Evolutionary conservation across 257 asterid genomes (phyloP), one percentile per base, ranked within the genome.

Genomic region (Nicotiana obtusifolia): DNA sequence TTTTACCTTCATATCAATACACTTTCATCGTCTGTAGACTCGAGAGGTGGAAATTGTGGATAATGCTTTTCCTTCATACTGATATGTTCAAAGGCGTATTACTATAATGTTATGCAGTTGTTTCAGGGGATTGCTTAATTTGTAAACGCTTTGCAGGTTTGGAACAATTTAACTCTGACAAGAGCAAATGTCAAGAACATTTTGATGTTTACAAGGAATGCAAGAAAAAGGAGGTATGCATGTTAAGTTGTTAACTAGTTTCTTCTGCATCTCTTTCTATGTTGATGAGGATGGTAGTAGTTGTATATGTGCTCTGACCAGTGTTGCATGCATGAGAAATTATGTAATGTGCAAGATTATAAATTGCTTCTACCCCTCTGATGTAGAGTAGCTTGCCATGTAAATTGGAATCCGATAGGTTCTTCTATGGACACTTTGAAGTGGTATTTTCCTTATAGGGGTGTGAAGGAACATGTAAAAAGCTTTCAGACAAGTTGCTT

Each of bases 131-230:
- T 15, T 73, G 62, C 33, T 49, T 49, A 15, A 47, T 47, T 65
- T 49, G n/a, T 80, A 35, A 44, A 64, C 0, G n/a, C 37, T 49
- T 83, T 87, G 83, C 91, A 95, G 99, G 99, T 82, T 87, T 95
- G 81, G 99, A 95, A 85, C 85, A 82, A 78, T 85, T 76, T 86
- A 80, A 64, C 85, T 76, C 84, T 6, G 97, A 94, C 49, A 95
- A 93, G 91, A 94, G 97, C 84, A 95, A 95, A 90, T 95, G 99
- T 83, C 97, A 95, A 85, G 90, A 88, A 65, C 95, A 95, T 84
- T 95, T 95, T 82, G 99, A 95, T 84, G 69, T 88, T 61, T 95
- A 95, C 93, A 94, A 94, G 93, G 97, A 94, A 89, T 95, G 99
- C 93, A 92, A 83, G 92, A 95, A 89, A 84, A 95, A 91, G 80